Evolutionary conservation across 1,284 basidiomycete genomes (phyloP), one percentile per base, ranked within the genome.

Genomic region (Mycena sp.): DNA sequence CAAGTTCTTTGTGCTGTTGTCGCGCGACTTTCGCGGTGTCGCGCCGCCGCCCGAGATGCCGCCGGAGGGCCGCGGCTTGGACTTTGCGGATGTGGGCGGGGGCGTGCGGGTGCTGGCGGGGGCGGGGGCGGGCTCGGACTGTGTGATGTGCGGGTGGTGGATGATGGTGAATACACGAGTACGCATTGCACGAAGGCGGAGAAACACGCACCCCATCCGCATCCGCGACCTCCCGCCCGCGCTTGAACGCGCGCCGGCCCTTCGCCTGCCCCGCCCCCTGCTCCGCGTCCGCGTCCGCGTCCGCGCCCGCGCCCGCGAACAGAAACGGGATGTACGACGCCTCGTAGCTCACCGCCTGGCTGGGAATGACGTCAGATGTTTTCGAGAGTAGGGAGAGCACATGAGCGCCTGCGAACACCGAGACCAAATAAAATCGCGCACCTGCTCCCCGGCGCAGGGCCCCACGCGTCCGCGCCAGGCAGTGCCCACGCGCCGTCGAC

Each of bases 291-390:
- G 73, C 71, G 16, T 61, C 63, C 26, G 56, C 43, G 10, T 67
- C 68, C 43, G 44, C 35, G 40, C 11, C 29, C 12, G 29, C 64
- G 49, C 82, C 78, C 58, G 78, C 74, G 67, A 89, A 90, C 28
- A 92, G 75, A 75, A 91, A 92, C 1, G 90, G 90, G 21, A 92
- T 75, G 76, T 91, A 92, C 1, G 90, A 92, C 14, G 82, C 70
- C 74, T 92, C 90, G 70, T 90, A 83, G 49, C 78, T 75, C 43
- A 85, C 79, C 44, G 53, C 12, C 35, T 64, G 63, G 53, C 52
- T 57, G 25, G 12, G 17, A 21, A 21, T 10, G 32, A 14, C 14
- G 32, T 35, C 14, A 35, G 32, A 14, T 14, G 32, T 35, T 35
- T 9, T 7, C 14, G 9, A 21, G 23, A 44, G 14, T 28, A 51